Conservation (phyloP, 202 grass and related monocot genomes). For the Schoenoplectus triqueter region DNA sequence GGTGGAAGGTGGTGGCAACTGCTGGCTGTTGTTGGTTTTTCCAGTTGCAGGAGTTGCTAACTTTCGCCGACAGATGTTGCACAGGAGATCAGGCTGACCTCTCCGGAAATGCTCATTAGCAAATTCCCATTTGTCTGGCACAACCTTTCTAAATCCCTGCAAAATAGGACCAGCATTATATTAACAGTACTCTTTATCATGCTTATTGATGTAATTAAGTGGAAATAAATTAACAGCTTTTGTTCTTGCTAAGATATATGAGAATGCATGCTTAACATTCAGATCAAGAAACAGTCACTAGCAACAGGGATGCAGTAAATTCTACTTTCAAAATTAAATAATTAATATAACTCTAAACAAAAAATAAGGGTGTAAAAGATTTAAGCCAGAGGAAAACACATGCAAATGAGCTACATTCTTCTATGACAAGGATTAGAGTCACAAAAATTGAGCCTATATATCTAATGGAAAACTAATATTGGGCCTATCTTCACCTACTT, state of each 20-base stretch:
- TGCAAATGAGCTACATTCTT: background rate
- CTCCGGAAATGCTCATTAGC: constrained; percentile 92
- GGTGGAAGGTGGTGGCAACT: constrained; percentile 40
- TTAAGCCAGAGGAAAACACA: background rate
- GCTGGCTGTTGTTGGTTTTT: constrained; percentile 47
- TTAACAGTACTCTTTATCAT: no score
- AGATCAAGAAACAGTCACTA: background rate
- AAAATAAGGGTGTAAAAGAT: background rate
- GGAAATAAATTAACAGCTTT: background rate
- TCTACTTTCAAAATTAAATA: background rate
- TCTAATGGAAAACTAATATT: background rate
- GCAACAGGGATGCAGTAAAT: background rate
- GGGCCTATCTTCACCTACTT: background rate
- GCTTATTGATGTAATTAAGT: background rate
- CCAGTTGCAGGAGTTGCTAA: constrained; percentile 46
- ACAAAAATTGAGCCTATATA: background rate
- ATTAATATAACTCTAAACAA: background rate
- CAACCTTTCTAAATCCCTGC: constrained; percentile 94
- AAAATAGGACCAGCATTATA: constrained; percentile 8
- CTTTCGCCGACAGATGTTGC: constrained; percentile 96
- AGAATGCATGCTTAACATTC: background rate
- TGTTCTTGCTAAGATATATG: background rate
- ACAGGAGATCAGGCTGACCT: constrained; percentile 73
- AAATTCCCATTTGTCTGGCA: constrained; percentile 97
- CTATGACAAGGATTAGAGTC: background rate